Evolutionary conservation across 345 rosid genomes (phyloP).

Genomic region (Lepidium sativum): DNA sequence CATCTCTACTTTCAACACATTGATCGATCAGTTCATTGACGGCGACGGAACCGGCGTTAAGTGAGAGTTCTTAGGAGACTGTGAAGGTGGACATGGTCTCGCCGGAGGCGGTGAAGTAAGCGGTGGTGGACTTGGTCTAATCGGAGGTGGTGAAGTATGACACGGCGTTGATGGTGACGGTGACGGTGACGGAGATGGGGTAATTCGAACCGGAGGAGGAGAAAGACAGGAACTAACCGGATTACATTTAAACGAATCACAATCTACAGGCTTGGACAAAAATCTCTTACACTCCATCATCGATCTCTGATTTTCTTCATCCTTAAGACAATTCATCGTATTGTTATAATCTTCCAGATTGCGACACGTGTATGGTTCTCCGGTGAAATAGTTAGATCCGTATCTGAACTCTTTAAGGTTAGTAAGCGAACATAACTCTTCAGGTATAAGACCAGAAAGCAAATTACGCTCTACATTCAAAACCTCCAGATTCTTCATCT

Average conservation of each 20-base stretch:
- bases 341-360: conserved; percentile 29
- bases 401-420: conserved; percentile 49
- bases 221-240: conserved; percentile 13
- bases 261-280: conserved; percentile 41
- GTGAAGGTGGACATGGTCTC: conserved; percentile 23
- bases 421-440: conserved; percentile 40
- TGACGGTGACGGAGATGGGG: neutral
- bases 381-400: conserved; percentile 48
- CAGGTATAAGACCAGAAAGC: conserved; percentile 54
- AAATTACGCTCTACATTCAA: conserved; percentile 52
- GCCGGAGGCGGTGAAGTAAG: conserved; percentile 16
- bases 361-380: conserved; percentile 40
- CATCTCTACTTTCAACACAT: conserved; percentile 16
- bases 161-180: neutral
- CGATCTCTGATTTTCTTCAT: conserved; percentile 43
- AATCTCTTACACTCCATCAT: conserved; percentile 46
- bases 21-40: conserved; percentile 8
- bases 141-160: conserved; percentile 9
- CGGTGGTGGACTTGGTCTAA: conserved; percentile 25
- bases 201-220: conserved; percentile 13
- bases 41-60: neutral
- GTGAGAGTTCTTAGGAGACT: conserved; percentile 5
- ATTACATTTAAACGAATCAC: conserved; percentile 42
- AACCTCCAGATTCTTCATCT: conserved; percentile 46
- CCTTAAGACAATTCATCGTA: conserved; percentile 49